Evolutionary conservation across 768 basidiomycete genomes (phyloP).

Genomic region (Russula sp.): DNA sequence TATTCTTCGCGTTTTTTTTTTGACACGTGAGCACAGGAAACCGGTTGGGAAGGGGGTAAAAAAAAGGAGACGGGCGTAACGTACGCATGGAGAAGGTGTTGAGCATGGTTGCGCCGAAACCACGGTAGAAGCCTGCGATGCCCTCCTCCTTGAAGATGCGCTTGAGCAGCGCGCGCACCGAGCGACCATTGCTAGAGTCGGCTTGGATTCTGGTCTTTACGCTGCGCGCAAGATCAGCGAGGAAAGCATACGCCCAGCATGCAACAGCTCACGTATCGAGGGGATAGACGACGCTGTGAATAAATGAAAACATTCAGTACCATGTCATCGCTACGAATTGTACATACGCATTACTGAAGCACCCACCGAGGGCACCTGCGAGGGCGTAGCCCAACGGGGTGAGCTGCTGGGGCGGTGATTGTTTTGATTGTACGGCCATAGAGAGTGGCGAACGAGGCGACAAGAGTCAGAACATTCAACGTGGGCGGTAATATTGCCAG

Average conservation of each 20-base stretch:
- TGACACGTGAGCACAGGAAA: neutral
- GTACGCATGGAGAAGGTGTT: slow-evolving; percentile 97
- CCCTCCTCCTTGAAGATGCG: slow-evolving; percentile 79
- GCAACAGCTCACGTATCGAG: slow-evolving; percentile 57
- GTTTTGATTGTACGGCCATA: slow-evolving; percentile 41
- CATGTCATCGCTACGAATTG: neutral
- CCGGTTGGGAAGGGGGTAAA: neutral
- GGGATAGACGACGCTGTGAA: slow-evolving; percentile 79
- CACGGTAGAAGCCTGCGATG: slow-evolving; percentile 75
- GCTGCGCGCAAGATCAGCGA: slow-evolving; percentile 36
- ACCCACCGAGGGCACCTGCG: slow-evolving; percentile 89
- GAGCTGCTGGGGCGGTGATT: slow-evolving; percentile 48
- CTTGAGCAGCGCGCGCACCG: slow-evolving; percentile 59
- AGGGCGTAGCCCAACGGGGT: slow-evolving; percentile 87
- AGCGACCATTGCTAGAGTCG: slow-evolving; percentile 49
- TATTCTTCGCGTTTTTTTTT: slow-evolving; percentile 56
- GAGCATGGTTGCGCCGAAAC: slow-evolving; percentile 94
- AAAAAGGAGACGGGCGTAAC: slow-evolving; percentile 30
- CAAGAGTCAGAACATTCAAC: neutral
- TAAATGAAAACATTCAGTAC: slow-evolving; percentile 3
- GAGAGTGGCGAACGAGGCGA: neutral
- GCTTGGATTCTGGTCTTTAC: slow-evolving; percentile 96
- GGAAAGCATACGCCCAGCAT: neutral
- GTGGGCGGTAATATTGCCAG: neutral
- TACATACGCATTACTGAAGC: slow-evolving; percentile 88